Evolutionary conservation across 108 stramenopile species (phyloP).

Genomic region (Nitzschia sp.): DNA sequence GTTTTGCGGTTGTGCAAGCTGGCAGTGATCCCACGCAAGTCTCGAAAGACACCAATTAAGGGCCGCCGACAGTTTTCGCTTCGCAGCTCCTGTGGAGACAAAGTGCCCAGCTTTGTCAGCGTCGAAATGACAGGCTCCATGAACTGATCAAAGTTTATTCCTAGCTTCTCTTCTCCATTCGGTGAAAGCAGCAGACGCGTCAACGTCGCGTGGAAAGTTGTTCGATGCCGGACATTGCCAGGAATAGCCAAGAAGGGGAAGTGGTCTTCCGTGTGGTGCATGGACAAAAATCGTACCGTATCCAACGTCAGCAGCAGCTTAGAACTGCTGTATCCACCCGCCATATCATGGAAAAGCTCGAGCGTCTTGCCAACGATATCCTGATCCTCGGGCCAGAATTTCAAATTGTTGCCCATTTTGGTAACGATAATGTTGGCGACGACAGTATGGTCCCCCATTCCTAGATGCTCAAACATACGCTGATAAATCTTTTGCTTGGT

Average conservation of each 20-base stretch:
- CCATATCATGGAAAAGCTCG: constrained; percentile 95
- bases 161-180: constrained; percentile 85
- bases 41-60: constrained; percentile 92
- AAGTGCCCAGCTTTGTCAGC: constrained; percentile 65
- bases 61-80: constrained; percentile 73
- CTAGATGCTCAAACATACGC: constrained; percentile 94
- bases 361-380: constrained; percentile 91
- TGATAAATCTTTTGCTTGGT: constrained; percentile 94
- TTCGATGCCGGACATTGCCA: constrained; percentile 87
- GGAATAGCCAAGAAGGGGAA: constrained; percentile 92
- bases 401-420: constrained; percentile 96
- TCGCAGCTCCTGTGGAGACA: constrained; percentile 67
- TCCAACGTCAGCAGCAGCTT: constrained; percentile 94
- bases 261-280: constrained; percentile 92
- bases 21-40: constrained; percentile 90
- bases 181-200: constrained; percentile 90
- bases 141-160: constrained; percentile 91
- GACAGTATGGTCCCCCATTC: constrained; percentile 92
- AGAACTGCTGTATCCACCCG: constrained; percentile 91
- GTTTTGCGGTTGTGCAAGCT: constrained; percentile 94
- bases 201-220: constrained; percentile 94
- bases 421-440: constrained; percentile 95
- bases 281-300: constrained; percentile 91
- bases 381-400: constrained; percentile 93
- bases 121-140: constrained; percentile 88